A percentile compares a stretch with the other conserved stretches of the same genome.
Conservation (phyloP, 139 green algal genomes). For the Ettlia oleoabundans region DNA sequence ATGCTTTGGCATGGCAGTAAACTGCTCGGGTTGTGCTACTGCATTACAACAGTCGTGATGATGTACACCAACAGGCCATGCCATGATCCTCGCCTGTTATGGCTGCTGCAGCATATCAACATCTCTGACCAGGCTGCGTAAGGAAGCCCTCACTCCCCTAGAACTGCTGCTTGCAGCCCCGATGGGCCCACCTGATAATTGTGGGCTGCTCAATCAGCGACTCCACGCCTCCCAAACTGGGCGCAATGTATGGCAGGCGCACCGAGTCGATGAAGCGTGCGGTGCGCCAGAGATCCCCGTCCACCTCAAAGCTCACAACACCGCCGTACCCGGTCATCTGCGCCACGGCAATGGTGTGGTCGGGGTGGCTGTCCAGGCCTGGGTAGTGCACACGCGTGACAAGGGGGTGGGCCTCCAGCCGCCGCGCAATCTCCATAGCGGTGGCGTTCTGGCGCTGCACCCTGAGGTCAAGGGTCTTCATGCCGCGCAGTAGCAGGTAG, state of each 20-base stretch:
- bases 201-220: slow-evolving; percentile 98
- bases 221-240: slow-evolving; percentile 97
- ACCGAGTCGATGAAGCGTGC: slow-evolving; percentile 93
- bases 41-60: too few species aligned
- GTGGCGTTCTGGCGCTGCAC: slow-evolving; percentile 85
- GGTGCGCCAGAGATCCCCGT: slow-evolving; percentile 90
- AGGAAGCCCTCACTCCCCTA: background rate
- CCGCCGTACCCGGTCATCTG: slow-evolving; percentile 98
- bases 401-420: slow-evolving; percentile 87
- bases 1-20: too few species aligned
- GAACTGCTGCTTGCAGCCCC: background rate
- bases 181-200: slow-evolving; percentile 52
- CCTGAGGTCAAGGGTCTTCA: slow-evolving; percentile 96
- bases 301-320: slow-evolving; percentile 93
- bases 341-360: slow-evolving; percentile 90
- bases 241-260: slow-evolving; percentile 97
- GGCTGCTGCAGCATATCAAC: too few species aligned
- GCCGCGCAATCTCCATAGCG: slow-evolving; percentile 72
- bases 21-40: too few species aligned
- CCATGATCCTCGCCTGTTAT: too few species aligned
- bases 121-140: too few species aligned
- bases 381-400: slow-evolving; percentile 73
- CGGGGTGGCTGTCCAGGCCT: slow-evolving; percentile 89
- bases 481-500: slow-evolving; percentile 95
- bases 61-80: too few species aligned